A percentile compares a stretch with the other conserved stretches of the same genome.
Evolutionary conservation across 768 basidiomycete genomes (phyloP).

Genomic region (Rhodotorula sphaerocarpa): DNA sequence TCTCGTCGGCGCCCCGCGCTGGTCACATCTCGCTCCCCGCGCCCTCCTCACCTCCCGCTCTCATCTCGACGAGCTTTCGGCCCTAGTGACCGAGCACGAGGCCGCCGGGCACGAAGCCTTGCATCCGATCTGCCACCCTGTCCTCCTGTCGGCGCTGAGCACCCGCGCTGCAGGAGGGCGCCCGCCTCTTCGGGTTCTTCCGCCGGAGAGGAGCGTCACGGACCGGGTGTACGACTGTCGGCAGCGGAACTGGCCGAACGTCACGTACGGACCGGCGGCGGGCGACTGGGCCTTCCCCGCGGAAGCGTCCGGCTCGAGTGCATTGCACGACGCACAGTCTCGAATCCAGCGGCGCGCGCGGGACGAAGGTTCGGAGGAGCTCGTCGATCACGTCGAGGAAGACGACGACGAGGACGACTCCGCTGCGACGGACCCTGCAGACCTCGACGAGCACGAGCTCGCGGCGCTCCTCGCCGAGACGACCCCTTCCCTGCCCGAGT

Average conservation of each 20-base stretch:
- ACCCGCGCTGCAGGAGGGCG: neutral
- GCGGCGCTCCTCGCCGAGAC: neutral
- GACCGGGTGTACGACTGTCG: constrained; percentile 27
- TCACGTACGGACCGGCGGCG: neutral
- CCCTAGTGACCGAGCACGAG: neutral
- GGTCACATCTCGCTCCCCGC: constrained; percentile 19
- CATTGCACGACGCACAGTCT: neutral
- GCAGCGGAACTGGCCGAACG: constrained; percentile 10
- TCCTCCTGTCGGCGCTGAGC: constrained; percentile 14
- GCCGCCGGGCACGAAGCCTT: neutral
- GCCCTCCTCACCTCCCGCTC: constrained; percentile 13
- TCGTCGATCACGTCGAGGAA: neutral
- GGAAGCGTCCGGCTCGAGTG: too few species aligned
- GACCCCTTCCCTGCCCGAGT: constrained; percentile 12
- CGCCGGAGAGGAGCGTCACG: constrained; percentile 8
- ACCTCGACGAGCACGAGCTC: constrained; percentile 4
- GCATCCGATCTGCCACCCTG: constrained; percentile 17
- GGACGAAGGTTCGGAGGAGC: neutral
- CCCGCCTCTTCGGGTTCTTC: constrained; percentile 10
- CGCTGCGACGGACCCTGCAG: neutral
- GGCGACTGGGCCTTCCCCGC: constrained; percentile 13
- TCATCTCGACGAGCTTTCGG: constrained; percentile 13
- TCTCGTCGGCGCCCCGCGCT: constrained; percentile 9
- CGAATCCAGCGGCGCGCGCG: too few species aligned
- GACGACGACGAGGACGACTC: neutral